Evolutionary conservation across 73 alveolate species (phyloP).

Genomic region (Tetrahymena elliotti): DNA sequence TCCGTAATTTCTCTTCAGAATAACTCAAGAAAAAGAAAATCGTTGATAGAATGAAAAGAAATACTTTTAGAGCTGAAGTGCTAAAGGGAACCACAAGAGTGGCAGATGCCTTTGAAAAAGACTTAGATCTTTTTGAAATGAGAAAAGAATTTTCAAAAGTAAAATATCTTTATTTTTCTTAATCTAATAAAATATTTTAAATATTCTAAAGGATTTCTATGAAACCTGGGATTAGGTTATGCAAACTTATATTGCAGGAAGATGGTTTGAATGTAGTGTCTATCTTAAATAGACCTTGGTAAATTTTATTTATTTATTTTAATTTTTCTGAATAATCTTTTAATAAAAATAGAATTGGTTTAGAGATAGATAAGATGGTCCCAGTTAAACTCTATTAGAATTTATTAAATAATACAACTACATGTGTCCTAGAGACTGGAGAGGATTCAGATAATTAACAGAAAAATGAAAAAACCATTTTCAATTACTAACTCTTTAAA

Average conservation of each 20-base stretch:
- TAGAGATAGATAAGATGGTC: constrained; percentile 55
- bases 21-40: constrained; percentile 42
- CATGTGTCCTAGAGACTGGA: constrained; percentile 66
- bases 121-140: not conserved
- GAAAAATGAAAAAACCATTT: constrained; percentile 65
- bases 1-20: not conserved
- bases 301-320: not conserved
- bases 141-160: constrained; percentile 12
- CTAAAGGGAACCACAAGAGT: constrained; percentile 9
- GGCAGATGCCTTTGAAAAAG: constrained; percentile 27
- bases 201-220: constrained; percentile 50
- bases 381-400: constrained; percentile 46
- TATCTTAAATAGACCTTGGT: constrained; percentile 47
- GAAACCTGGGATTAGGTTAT: constrained; percentile 55
- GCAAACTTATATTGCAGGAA: constrained; percentile 59
- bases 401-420: constrained; percentile 43
- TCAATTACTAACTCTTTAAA: not conserved
- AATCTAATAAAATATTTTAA: not conserved
- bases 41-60: constrained; percentile 48
- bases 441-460: constrained; percentile 71
- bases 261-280: constrained; percentile 64
- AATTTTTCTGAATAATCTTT: not conserved
- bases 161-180: not conserved
- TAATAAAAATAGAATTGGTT: constrained; percentile 2
- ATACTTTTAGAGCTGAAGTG: not conserved